A percentile compares a stretch with the other conserved stretches of the same genome.
These are phyloP conservation scores for Harringtonia lauricola DNA, from an alignment of 2,329 filamentous ascomycete genomes.

Conservation along the genomic window DNA sequence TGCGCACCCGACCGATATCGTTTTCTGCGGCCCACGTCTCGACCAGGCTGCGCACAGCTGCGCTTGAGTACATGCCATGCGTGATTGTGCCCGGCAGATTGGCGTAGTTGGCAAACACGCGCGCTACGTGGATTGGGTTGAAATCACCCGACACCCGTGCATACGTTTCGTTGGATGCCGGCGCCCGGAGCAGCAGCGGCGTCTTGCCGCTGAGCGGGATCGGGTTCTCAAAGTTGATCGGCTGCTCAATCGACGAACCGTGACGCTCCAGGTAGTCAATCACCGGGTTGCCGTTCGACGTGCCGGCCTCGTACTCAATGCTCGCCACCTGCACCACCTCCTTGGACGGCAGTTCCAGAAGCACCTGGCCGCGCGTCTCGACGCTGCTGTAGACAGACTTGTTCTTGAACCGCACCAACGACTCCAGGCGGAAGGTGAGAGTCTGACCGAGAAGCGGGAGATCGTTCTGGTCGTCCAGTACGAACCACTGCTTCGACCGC, in stretches of 20 bases:
- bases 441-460: conserved; percentile 87
- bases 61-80: conserved; percentile 98
- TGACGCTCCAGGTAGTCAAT: conserved; percentile 91
- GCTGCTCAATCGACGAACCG: conserved; percentile 87
- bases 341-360: conserved; percentile 91
- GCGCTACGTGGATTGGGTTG: conserved; percentile 97
- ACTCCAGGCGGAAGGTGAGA: conserved; percentile 90
- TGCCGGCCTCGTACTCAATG: conserved; percentile 86
- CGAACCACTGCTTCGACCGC: conserved; percentile 97
- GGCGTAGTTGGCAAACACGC: conserved; percentile 92
- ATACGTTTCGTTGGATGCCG: conserved; percentile 94
- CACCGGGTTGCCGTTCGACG: conserved; percentile 91
- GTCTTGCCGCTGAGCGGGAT: conserved; percentile 92
- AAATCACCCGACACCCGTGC: conserved; percentile 95
- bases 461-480: conserved; percentile 58
- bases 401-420: conserved; percentile 88
- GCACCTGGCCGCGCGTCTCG: conserved; percentile 82
- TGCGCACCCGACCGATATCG: conserved; percentile 91
- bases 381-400: conserved; percentile 83
- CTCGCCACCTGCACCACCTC: conserved; percentile 96
- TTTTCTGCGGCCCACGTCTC: conserved; percentile 99
- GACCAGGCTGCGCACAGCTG: conserved; percentile 86
- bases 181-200: conserved; percentile 77
- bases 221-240: conserved; percentile 92
- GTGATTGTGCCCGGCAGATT: conserved; percentile 95